phyloP scores from a whole-genome alignment of 1,139 yeast species.

The Scheffersomyces titani region DNA sequence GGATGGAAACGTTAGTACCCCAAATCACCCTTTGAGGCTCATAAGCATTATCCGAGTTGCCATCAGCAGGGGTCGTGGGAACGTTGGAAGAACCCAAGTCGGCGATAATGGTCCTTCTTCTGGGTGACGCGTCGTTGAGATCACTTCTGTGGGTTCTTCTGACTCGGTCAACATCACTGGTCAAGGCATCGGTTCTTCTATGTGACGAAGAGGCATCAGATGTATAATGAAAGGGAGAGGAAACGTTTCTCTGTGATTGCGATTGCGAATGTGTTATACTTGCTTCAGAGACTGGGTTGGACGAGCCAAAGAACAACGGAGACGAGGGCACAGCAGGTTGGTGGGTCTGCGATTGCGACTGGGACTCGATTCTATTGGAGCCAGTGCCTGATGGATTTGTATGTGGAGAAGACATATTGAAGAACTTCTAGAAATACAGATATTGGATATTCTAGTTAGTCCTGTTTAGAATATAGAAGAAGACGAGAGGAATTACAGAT shows the following conservation, averaged over 20 bases:
- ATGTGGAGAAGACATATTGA: conserved; percentile 23
- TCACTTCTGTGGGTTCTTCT: conserved; percentile 47
- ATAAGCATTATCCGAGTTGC: neutral
- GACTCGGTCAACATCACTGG: conserved; percentile 46
- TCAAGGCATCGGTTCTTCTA: conserved; percentile 31
- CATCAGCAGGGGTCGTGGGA: conserved; percentile 22
- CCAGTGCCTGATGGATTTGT: conserved; percentile 10
- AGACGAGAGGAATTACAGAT: neutral
- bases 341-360: conserved; percentile 36
- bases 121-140: conserved; percentile 48
- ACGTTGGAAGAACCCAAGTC: conserved; percentile 1
- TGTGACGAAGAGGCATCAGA: conserved; percentile 31
- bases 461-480: neutral
- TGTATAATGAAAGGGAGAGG: conserved; percentile 48
- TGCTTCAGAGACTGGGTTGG: conserved; percentile 44
- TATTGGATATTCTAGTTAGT: neutral
- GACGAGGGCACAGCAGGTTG: conserved; percentile 57
- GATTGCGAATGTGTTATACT: conserved; percentile 20
- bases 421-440: neutral
- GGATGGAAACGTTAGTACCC: conserved; percentile 97
- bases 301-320: conserved; percentile 63
- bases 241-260: conserved; percentile 26
- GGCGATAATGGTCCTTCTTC: conserved; percentile 37
- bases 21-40: conserved; percentile 91
- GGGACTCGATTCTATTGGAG: conserved; percentile 29